Conservation (phyloP, 1,284 basidiomycete species). For the Moniliophthora roreri region DNA sequence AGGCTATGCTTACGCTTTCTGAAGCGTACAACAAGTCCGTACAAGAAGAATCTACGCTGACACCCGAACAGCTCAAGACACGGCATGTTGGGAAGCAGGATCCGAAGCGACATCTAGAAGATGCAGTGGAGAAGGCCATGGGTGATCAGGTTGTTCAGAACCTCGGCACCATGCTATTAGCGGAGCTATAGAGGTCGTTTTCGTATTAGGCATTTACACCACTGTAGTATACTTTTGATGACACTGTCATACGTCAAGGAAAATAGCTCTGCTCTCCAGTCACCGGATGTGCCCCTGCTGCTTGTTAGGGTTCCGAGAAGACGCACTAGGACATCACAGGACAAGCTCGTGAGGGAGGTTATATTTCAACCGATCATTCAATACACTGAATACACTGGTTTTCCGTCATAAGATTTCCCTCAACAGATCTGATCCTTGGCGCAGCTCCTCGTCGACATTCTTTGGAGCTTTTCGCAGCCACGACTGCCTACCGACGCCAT, state of each 20-base stretch:
- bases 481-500: too few species aligned
- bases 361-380: too few species aligned
- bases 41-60: slow-evolving; percentile 92
- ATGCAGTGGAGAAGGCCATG: slow-evolving; percentile 96
- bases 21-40: slow-evolving; percentile 95
- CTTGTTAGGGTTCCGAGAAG: too few species aligned
- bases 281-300: too few species aligned
- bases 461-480: too few species aligned
- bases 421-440: too few species aligned
- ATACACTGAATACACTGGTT: too few species aligned
- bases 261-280: too few species aligned
- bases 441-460: too few species aligned
- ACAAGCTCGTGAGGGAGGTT: too few species aligned
- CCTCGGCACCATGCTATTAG: slow-evolving; percentile 87
- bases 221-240: neutral
- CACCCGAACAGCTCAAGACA: slow-evolving; percentile 89
- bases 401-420: too few species aligned
- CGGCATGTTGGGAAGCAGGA: slow-evolving; percentile 98
- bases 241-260: neutral
- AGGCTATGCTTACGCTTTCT: slow-evolving; percentile 92
- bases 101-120: slow-evolving; percentile 94
- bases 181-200: slow-evolving; percentile 63
- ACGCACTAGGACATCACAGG: too few species aligned
- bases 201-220: neutral
- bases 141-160: slow-evolving; percentile 95